Evolutionary conservation across 306 rosid genomes (phyloP), one percentile per base, ranked within the genome.

Genomic region (Cicer yamashitae): DNA sequence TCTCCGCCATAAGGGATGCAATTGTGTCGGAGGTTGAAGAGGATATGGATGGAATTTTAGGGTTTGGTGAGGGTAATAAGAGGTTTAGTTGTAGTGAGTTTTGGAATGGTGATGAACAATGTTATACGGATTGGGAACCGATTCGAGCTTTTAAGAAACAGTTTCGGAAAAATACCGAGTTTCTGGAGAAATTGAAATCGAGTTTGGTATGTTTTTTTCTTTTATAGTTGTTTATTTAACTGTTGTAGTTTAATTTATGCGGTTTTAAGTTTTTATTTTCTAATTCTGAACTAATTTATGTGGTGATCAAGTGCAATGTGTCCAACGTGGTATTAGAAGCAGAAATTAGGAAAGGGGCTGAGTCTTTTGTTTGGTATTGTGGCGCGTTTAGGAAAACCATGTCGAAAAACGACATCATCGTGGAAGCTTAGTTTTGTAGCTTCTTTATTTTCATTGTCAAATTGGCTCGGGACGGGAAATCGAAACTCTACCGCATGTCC

Each of bases 101-200:
- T 46, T 90, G 91, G 91, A 85, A 84, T 12, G 78, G 84, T 7
- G 97, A 88, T 20, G 82, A 15, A 77, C 46, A 44, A 11, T 8
- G 71, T 1, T 25, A 20, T 67, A 68, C 70, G 84, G 87, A 90
- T 76, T 94, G 98, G 98, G 94, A 90, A 75, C 98, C 98, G 18
- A 90, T 94, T 79, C 93, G 91, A 15, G 91, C 79, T 6, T 76
- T 94, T 86, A 91, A 94, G 91, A 90, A 83, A 54, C 94, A 87
- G 82, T 90, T 94, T 12, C 96, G 91, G 87, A 94, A 83, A 92
- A 94, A 87, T 30, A 77, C 84, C 8, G 91, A 94, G 44, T 88
- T 94, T 72, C 22, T 94, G 11, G 93, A 90, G 89, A 94, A 94
- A 80, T 76, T 91, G 13, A 94, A 94, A 82, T 81, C 93, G n/a